These are phyloP conservation scores for Ophiostoma pallidulum DNA, from an alignment of 2,329 filamentous ascomycete genomes.

Conservation along the genomic window DNA sequence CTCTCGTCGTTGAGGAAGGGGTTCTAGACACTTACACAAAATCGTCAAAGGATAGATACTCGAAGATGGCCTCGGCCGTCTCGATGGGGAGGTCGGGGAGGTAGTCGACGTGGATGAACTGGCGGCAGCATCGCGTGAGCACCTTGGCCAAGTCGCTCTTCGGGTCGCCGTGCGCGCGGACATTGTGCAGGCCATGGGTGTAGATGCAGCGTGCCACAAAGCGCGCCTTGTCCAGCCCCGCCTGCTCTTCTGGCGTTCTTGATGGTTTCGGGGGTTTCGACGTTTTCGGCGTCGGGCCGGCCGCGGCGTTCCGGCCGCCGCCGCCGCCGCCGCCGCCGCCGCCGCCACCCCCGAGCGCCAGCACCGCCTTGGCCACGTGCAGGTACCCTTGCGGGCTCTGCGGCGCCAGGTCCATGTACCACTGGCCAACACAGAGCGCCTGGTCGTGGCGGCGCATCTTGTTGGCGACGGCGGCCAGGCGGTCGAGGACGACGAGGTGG, in stretches of 20 bases:
- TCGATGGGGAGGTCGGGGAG: conserved; percentile 13
- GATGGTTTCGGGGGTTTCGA: no score
- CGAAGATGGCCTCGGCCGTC: conserved; percentile 10
- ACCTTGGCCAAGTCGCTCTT: not conserved
- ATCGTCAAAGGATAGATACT: conserved; percentile 7
- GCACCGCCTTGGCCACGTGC: conserved; percentile 11
- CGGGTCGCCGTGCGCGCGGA: conserved; percentile 4
- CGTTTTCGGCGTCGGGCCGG: no score
- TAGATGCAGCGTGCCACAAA: conserved; percentile 15
- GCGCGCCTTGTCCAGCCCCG: not conserved
- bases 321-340: no score
- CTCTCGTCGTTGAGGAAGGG: no score
- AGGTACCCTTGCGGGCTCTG: conserved; percentile 13
- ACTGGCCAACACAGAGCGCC: conserved; percentile 6
- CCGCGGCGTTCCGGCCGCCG: no score
- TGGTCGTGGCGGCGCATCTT: not conserved
- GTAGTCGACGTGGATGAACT: conserved; percentile 12
- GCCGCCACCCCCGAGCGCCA: not conserved
- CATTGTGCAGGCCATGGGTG: conserved; percentile 14
- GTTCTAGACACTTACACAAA: conserved; percentile 1
- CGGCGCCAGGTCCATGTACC: conserved; percentile 12
- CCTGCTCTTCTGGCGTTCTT: not conserved
- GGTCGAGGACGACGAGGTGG: conserved; percentile 11
- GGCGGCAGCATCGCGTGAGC: conserved; percentile 5
- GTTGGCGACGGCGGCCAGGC: not conserved